Base-by-base conservation (phyloP, 305 asterid species). In the Plantago coronopus region DNA sequence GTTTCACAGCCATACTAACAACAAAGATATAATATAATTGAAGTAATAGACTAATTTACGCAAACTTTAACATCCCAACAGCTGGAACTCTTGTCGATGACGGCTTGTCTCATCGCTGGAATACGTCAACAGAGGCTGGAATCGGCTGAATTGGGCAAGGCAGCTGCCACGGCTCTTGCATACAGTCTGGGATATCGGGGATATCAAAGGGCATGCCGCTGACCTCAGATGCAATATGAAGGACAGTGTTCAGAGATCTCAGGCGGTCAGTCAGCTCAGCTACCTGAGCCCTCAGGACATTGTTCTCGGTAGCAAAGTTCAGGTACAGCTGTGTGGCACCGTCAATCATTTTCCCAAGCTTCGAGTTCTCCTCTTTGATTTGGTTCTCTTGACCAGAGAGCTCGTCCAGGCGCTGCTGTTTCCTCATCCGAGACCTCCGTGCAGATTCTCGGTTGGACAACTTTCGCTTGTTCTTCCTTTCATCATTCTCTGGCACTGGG, bases 371-470 rank as follows among this genome's bases (percentile, higher is more conserved):
- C 37, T 66, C 78, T 67, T 74, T 62, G 62, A 82, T 38, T 54
- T 68, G 77, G 57, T 67, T 74, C 58, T 73, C 80, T 48, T 86
- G 82, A 0, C 57, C 80, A 12, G 71, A 70, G 68, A 89, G 71
- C 71, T 82, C 89, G 29, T 79, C 86, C 73, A 84, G 27, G 31
- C 71, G 84, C 27, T 88, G 79, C 63, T 88, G 95, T 72, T 89
- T 89, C 83, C 68, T 84, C 89, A 82, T 80, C 57, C 95, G 78
- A 15, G 93, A 88, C 27, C 95, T 75, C 27, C 93, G 78, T 0
- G 96, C 95, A 0, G 96, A 89, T 42, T 89, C 91, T 3, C 94
- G 78, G 69, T 89, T 89, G 2, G 95, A 84, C 18, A 86, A 65
- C 91, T 82, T 86, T 16, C 91, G 72, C 73, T 82, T 89, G 72